phyloP scores from a whole-genome alignment of 345 rosid genomes.

The Nasturtium officinale region DNA sequence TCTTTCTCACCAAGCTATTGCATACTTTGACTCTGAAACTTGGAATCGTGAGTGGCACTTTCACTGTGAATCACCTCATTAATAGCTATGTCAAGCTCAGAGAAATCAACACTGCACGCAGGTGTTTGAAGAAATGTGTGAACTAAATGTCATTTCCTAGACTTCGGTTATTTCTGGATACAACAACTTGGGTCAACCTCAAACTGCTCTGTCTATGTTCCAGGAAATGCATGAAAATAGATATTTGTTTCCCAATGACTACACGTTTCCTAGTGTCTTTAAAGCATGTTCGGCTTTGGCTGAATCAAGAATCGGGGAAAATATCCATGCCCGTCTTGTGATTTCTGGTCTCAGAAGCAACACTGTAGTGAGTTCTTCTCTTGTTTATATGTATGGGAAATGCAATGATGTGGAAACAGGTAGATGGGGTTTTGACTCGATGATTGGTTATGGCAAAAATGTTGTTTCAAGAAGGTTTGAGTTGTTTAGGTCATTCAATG shows the following conservation, averaged over 20 bases:
- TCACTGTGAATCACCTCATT: conserved; percentile 55
- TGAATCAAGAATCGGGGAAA: conserved; percentile 50
- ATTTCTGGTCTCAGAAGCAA: conserved; percentile 50
- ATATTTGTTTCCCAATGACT: conserved; percentile 59
- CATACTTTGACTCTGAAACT: conserved; percentile 50
- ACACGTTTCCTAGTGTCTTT: conserved; percentile 59
- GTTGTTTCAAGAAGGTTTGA: conserved; percentile 64
- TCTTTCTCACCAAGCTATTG: conserved; percentile 34
- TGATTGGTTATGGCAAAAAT: conserved; percentile 51
- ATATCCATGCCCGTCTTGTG: conserved; percentile 61
- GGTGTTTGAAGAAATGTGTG: conserved; percentile 69
- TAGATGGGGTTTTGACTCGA: conserved; percentile 63
- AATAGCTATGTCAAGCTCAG: conserved; percentile 46
- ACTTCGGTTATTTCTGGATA: conserved; percentile 69
- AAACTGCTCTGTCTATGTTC: conserved; percentile 49
- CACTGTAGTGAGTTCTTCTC: conserved; percentile 70
- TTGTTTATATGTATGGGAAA: conserved; percentile 88
- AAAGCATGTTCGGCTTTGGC: conserved; percentile 66
- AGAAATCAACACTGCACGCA: conserved; percentile 42
- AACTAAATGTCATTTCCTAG: conserved; percentile 77
- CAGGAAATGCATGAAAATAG: conserved; percentile 43
- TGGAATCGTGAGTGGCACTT: conserved; percentile 46
- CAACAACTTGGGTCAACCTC: conserved; percentile 39
- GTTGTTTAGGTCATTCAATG: conserved; percentile 56
- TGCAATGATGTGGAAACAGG: conserved; percentile 71